phyloP scores from a whole-genome alignment of 768 basidiomycete species.

The Macrocybe gigantea region DNA sequence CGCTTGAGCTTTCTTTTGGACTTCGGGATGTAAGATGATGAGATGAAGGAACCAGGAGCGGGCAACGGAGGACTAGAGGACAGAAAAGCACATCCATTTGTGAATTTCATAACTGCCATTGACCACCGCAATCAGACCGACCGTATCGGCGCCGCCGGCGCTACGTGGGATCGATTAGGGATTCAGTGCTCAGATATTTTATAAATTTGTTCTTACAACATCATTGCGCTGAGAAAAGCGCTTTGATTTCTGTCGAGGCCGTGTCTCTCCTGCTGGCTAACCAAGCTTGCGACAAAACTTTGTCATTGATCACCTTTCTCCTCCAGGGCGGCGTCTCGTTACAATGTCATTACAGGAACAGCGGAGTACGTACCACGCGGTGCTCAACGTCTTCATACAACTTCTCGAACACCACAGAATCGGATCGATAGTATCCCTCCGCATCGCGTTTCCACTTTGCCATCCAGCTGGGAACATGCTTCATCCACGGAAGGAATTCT shows the following conservation, averaged over 20 bases:
- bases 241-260: not conserved
- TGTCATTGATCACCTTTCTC: not conserved
- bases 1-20: slow-evolving; percentile 29
- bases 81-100: too few species aligned
- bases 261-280: not conserved
- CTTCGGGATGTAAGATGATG: slow-evolving; percentile 32
- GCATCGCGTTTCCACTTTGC: slow-evolving; percentile 3
- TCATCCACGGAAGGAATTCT: not conserved
- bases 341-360: not conserved
- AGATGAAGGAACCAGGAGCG: slow-evolving; percentile 30
- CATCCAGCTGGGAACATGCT: not conserved
- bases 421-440: not conserved
- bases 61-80: slow-evolving; percentile 21
- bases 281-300: not conserved
- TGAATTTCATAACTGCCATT: too few species aligned
- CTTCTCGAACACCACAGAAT: not conserved
- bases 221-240: not conserved
- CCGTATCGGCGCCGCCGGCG: slow-evolving; percentile 29
- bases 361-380: not conserved
- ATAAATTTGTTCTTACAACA: slow-evolving; percentile 2
- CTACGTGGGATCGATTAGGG: not conserved
- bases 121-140: not conserved
- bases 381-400: not conserved
- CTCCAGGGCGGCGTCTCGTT: not conserved
- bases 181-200: not conserved